A percentile compares a stretch with the other conserved stretches of the same genome.
Conservation (phyloP, 352 stramenopile species). For the Globisporangium heterothallicum region DNA sequence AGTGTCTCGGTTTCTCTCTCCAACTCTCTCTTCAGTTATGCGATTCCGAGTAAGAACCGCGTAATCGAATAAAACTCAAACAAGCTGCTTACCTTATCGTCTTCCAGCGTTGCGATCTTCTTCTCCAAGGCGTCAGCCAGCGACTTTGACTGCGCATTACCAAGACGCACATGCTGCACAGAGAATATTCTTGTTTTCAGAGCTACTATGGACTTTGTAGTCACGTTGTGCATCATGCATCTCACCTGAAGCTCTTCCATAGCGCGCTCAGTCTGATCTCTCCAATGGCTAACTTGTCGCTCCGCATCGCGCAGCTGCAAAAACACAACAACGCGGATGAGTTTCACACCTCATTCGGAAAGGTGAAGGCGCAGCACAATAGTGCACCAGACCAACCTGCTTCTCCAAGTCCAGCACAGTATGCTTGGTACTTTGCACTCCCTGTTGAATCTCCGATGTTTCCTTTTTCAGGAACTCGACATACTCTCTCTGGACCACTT, state of each 20-base stretch:
- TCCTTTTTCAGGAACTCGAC: slow-evolving; percentile 47
- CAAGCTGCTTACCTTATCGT: slow-evolving; percentile 12
- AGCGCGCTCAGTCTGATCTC: slow-evolving; percentile 26
- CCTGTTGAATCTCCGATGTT: slow-evolving; percentile 21
- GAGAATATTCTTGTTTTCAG: neutral
- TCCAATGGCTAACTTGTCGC: slow-evolving; percentile 30
- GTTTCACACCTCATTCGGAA: too few species aligned
- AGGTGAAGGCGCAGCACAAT: neutral
- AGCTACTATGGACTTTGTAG: too few species aligned
- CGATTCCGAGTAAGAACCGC: neutral
- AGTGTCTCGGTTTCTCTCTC: slow-evolving; percentile 21
- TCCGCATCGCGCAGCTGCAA: slow-evolving; percentile 33
- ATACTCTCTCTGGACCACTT: slow-evolving; percentile 34
- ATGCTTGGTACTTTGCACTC: slow-evolving; percentile 20
- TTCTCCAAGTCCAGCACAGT: slow-evolving; percentile 24
- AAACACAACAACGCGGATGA: too few species aligned
- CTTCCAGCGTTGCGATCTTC: slow-evolving; percentile 8
- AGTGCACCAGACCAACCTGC: slow-evolving; percentile 14
- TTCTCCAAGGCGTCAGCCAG: slow-evolving; percentile 14
- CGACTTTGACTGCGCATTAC: slow-evolving; percentile 12
- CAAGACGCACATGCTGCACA: slow-evolving; percentile 5
- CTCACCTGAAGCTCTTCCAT: slow-evolving; percentile 38
- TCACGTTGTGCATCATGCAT: too few species aligned
- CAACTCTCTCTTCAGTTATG: slow-evolving; percentile 23
- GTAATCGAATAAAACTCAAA: neutral